These are phyloP conservation scores for Globisporangium paddicum DNA, from an alignment of 352 stramenopile species.

Conservation along the genomic window DNA sequence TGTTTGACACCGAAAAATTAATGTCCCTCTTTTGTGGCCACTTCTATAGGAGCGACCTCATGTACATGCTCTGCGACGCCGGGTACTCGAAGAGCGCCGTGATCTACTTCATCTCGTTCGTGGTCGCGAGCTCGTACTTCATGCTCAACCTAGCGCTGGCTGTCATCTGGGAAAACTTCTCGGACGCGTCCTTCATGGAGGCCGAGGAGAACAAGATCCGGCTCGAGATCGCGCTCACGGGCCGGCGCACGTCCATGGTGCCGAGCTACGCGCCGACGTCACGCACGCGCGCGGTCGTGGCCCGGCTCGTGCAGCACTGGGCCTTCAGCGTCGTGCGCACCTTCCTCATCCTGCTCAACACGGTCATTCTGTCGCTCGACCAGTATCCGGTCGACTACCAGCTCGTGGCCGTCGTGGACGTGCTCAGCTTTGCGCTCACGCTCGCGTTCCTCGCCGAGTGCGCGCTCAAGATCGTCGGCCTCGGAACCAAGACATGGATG, in stretches of 20 bases:
- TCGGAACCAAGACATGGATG: conserved; percentile 48
- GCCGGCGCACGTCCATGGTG: not conserved
- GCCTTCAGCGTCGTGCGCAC: conserved; percentile 48
- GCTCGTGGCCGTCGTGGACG: conserved; percentile 35
- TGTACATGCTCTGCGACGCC: conserved; percentile 61
- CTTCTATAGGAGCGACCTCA: conserved; percentile 36
- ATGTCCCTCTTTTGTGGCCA: not conserved
- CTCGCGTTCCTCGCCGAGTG: conserved; percentile 49
- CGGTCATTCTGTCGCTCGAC: conserved; percentile 78
- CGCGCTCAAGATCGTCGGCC: conserved; percentile 63
- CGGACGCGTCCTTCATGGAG: conserved; percentile 44
- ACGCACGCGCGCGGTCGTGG: conserved; percentile 13
- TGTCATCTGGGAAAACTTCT: conserved; percentile 88
- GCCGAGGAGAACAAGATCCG: conserved; percentile 33
- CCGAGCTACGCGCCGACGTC: conserved; percentile 3
- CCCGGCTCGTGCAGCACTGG: conserved; percentile 36
- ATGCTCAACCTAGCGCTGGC: conserved; percentile 88
- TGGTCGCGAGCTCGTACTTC: conserved; percentile 88
- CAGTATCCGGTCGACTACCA: conserved; percentile 53
- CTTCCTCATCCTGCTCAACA: conserved; percentile 76
- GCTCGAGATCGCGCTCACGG: conserved; percentile 18
- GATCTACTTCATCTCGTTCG: conserved; percentile 85
- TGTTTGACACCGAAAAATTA: not conserved
- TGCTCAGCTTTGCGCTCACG: conserved; percentile 53
- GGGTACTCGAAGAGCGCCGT: conserved; percentile 35